Evolutionary conservation across 331 rosid species (phyloP), one percentile per base, ranked within the genome.

Genomic region (Pyrus hybrid): DNA sequence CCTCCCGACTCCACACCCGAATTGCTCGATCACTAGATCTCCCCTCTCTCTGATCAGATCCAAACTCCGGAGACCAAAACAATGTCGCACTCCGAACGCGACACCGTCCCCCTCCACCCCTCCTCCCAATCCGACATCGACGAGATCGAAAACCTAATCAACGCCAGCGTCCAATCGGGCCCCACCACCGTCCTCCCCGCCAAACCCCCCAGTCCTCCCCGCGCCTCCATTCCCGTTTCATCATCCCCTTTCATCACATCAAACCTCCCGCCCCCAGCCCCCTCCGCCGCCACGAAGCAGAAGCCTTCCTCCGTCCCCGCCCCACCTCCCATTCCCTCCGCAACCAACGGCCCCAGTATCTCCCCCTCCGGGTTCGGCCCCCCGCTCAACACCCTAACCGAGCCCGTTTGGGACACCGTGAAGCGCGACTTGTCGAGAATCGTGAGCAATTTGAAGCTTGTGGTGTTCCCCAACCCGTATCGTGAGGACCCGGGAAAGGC

Each of bases 81-180:
- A 80, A 93, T 95, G 99, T 95, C 97, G 60, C 90, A 85, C 83
- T 90, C 96, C 32, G 87, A 88, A 82, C 22, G 86, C 92, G 97
- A 95, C 78, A 89, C 97, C 35, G 84, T 88, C 14, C 99, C 97
- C 47, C 96, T 95, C 30, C 92, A 92, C 80, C 80, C 88, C 6
- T 92, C 99, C 26, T 92, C 97, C 61, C 99, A 95, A 58, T 95
- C 99, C 16, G 97, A 95, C 88, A 95, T 95, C 45, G 99, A 95
- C 80, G 99, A 95, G 99, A 95, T 92, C 88, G 97, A 95, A 81
- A 95, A 89, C 63, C 99, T 95, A 62, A 95, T 95, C 82, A 67
- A 87, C 74, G 91, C 93, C 65, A 85, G 87, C 80, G 90, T 84
- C 63, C 93, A 83, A 73, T 76, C 93, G 2, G 85, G 85, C 54